phyloP scores from a whole-genome alignment of 805 yeast species.

The Candida parachauliodes region DNA sequence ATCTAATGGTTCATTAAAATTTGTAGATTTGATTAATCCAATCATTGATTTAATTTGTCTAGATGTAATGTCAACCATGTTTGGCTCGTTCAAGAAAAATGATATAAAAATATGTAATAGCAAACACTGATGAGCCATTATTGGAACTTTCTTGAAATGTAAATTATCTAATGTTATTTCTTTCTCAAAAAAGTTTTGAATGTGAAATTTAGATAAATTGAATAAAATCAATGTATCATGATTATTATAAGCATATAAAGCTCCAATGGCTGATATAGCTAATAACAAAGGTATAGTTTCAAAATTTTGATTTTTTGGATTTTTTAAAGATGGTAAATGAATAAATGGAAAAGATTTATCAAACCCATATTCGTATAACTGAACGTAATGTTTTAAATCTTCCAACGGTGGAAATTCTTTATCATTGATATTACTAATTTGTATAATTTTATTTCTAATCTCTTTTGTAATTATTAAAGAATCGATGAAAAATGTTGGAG shows the following conservation, averaged over 20 bases:
- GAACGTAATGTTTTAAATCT: constrained; percentile 73
- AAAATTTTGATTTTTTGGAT: constrained; percentile 36
- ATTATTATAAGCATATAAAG: constrained; percentile 78
- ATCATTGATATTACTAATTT: constrained; percentile 49
- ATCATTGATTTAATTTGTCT: constrained; percentile 52
- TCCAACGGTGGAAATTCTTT: constrained; percentile 69
- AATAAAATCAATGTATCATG: constrained; percentile 68
- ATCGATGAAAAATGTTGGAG: constrained; percentile 10
- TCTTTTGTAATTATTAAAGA: constrained; percentile 38
- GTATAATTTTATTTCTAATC: constrained; percentile 51
- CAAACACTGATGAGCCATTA: constrained; percentile 54
- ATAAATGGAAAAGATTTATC: constrained; percentile 81
- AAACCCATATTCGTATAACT: constrained; percentile 73
- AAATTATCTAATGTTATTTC: constrained; percentile 43
- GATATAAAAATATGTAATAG: constrained; percentile 54
- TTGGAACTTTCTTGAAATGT: constrained; percentile 51
- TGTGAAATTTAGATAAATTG: constrained; percentile 61
- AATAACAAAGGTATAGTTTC: constrained; percentile 62
- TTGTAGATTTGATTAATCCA: constrained; percentile 51
- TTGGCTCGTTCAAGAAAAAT: constrained; percentile 52
- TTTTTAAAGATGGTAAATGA: constrained; percentile 59
- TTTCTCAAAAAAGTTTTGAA: constrained; percentile 62
- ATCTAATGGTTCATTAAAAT: constrained; percentile 49
- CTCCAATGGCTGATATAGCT: constrained; percentile 87
- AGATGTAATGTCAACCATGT: constrained; percentile 48